These are phyloP conservation scores for Protea cynaroides DNA, from an alignment of 164 flowering plant genomes.

Conservation along the genomic window DNA sequence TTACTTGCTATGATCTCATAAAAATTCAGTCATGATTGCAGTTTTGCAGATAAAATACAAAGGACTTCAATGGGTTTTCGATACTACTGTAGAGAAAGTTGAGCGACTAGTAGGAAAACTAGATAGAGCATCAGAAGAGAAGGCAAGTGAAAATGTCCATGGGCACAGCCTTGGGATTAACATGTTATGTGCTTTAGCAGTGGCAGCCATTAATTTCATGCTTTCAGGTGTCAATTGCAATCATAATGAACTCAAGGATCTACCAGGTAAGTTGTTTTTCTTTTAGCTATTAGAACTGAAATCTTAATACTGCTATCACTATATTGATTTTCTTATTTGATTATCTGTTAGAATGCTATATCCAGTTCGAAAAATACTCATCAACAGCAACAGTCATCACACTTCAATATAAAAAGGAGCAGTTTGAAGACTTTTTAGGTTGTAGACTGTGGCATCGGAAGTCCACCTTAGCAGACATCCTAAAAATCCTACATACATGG, in stretches of 20 bases:
- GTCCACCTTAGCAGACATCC: constrained; percentile 27
- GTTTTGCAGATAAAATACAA: too few species aligned
- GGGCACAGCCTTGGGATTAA: too few species aligned
- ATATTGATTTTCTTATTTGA: too few species aligned
- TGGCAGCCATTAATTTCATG: too few species aligned
- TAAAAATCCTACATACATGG: constrained; percentile 38
- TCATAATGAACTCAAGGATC: too few species aligned
- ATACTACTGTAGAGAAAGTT: constrained; percentile 36
- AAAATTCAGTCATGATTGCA: too few species aligned
- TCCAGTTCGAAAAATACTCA: constrained; percentile 34
- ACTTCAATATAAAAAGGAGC: constrained; percentile 25
- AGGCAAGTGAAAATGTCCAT: constrained; percentile 68
- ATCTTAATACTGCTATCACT: too few species aligned
- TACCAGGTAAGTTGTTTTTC: too few species aligned
- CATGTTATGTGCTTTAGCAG: too few species aligned
- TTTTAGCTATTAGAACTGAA: too few species aligned
- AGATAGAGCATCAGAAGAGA: constrained; percentile 30
- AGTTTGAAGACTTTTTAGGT: constrained; percentile 27
- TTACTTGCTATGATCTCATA: too few species aligned
- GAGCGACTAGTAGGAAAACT: constrained; percentile 64
- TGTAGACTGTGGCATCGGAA: constrained; percentile 52
- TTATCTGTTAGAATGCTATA: constrained; percentile 34
- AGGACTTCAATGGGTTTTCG: constrained; percentile 36
- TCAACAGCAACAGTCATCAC: constrained; percentile 34
- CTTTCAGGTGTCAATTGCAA: too few species aligned